A percentile compares a stretch with the other conserved stretches of the same genome.
phyloP scores from a whole-genome alignment of 2,329 filamentous ascomycete species.

The Ophiostoma ulmi region DNA sequence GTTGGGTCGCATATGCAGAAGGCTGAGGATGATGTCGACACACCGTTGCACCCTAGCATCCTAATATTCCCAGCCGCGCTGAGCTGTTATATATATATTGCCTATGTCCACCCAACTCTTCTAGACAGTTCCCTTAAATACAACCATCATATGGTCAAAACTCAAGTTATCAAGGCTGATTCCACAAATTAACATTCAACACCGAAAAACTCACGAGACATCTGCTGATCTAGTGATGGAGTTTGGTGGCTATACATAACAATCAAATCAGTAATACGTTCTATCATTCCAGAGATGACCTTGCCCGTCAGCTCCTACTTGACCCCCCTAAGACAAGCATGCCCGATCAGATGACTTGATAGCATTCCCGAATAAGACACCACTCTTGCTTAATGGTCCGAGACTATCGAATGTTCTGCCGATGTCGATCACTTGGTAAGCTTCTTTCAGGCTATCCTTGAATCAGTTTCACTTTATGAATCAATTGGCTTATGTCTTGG shows the following conservation, averaged over 20 bases:
- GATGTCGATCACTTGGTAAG: constrained; percentile 8
- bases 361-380: constrained; percentile 1
- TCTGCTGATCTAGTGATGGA: background rate
- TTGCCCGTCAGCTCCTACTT: background rate
- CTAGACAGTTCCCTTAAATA: background rate
- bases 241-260: background rate
- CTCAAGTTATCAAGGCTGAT: background rate
- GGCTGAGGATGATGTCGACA: background rate
- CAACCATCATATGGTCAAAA: background rate
- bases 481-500: background rate
- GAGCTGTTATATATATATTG: background rate
- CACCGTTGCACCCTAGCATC: background rate
- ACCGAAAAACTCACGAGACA: background rate
- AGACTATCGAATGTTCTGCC: constrained; percentile 14
- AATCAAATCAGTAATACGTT: background rate
- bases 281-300: background rate
- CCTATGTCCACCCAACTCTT: background rate
- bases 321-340: background rate
- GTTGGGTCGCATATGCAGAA: background rate
- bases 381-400: background rate
- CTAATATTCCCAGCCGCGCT: background rate
- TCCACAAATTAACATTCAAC: background rate
- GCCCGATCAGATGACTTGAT: constrained; percentile 3
- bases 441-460: background rate
- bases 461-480: background rate